Base-by-base conservation (phyloP, 768 basidiomycete species). In the Russula virescens region DNA sequence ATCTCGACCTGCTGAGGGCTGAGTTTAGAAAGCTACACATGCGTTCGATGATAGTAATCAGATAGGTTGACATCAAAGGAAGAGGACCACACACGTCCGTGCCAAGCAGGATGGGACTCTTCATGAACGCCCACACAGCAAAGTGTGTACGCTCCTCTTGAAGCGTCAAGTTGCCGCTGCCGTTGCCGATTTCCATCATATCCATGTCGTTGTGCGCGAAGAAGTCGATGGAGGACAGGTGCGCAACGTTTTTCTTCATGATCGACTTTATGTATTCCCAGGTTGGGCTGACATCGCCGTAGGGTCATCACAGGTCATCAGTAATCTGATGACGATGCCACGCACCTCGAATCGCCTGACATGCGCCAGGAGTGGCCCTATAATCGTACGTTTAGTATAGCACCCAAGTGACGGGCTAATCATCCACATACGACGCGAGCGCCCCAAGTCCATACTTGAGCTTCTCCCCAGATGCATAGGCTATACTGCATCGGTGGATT, bases 371-470 rank as follows among this genome's bases (percentile, higher is more conserved):
- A 80, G 67, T 82, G 81, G 16, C 81, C 81, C 80, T 81, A 46
- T 19, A 7, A 8, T 10, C 16, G 3, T 19, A 25, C 23, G 10
- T 14, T 47, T 58, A 14, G 63, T 35, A 31, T 25, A 40, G 19
- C 38, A 31, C 31, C 34, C 25, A 13, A 13, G n/a, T 2, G 10
- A 14, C 49, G 23, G 16, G 40, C 7, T 21, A 18, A 31, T 26
- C 14, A 23, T 48, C n/a, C 11, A 71, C 72, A 35, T 69, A 80
- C 80, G 66, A 82, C 82, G 56, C 77, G 75, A 16, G 79, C 77
- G n/a, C 83, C 83, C 83, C 82, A 84, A 11, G 75, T 72, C 82
- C 82, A 83, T 13, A 83, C 82, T 58, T 82, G 71, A 2, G 78
- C 80, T 16, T 68, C 61, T n/a, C 82, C 82, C 83, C 83, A 84